phyloP scores from a whole-genome alignment of 345 rosid species.

The Sapria himalayana region DNA sequence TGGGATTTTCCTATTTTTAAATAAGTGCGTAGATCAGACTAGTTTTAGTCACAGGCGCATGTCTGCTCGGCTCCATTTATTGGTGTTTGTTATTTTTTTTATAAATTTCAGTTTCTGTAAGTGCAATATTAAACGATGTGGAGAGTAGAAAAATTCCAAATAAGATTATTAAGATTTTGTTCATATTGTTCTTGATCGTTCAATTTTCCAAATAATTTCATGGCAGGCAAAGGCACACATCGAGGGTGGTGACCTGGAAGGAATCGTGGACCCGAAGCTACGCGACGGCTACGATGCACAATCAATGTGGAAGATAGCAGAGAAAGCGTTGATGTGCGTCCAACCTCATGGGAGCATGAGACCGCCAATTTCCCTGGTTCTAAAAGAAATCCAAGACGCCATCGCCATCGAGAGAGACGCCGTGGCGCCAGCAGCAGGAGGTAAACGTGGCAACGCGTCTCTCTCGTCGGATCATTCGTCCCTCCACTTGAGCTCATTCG shows the following conservation, averaged over 20 bases:
- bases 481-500: conserved; percentile 26
- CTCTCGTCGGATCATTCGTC: conserved; percentile 57
- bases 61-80: too few relatives aligned
- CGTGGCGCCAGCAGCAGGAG: conserved; percentile 26
- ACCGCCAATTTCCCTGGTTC: conserved; percentile 81
- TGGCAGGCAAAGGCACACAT: conserved; percentile 74
- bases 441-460: conserved; percentile 54
- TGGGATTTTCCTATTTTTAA: too few relatives aligned
- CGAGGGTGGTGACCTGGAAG: conserved; percentile 82
- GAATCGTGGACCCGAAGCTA: conserved; percentile 65
- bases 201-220: not conserved
- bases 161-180: too few relatives aligned
- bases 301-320: conserved; percentile 97
- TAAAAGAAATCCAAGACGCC: conserved; percentile 90
- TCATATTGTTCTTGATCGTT: too few relatives aligned
- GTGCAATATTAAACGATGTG: too few relatives aligned
- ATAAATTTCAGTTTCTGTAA: too few relatives aligned
- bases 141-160: too few relatives aligned
- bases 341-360: conserved; percentile 84
- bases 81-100: too few relatives aligned
- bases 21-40: too few relatives aligned
- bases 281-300: conserved; percentile 58
- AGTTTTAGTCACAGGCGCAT: too few relatives aligned
- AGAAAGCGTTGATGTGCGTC: conserved; percentile 81
- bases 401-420: conserved; percentile 54